Percentiles rank a stretch among this genome's conserved stretches.
Conservation (phyloP, 2,329 filamentous ascomycete species). For the Sclerotinia borealis region DNA sequence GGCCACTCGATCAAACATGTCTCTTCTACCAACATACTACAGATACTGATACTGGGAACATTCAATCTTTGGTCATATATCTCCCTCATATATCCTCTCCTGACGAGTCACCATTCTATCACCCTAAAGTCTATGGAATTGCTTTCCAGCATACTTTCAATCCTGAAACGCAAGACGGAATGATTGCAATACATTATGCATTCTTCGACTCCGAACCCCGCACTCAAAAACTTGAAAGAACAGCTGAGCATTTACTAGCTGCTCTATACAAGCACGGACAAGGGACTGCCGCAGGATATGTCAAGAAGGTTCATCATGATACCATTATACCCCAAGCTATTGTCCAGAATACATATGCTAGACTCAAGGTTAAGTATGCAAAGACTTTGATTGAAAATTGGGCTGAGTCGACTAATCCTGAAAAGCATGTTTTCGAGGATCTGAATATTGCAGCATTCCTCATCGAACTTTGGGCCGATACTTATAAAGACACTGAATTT, state of each 20-base stretch:
- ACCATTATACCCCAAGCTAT: conserved; percentile 67
- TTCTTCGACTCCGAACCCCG: conserved; percentile 39
- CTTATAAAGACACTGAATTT: conserved; percentile 62
- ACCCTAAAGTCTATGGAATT: conserved; percentile 68
- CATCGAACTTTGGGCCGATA: conserved; percentile 82
- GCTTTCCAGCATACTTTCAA: conserved; percentile 70
- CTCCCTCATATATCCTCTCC: conserved; percentile 61
- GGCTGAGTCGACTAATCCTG: conserved; percentile 81
- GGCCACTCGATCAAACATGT: conserved; percentile 74
- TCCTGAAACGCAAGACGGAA: conserved; percentile 37
- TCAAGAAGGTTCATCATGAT: conserved; percentile 81
- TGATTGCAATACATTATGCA: conserved; percentile 55
- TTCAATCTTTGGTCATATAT: conserved; percentile 62
- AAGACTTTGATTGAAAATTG: conserved; percentile 64
- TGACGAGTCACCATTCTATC: conserved; percentile 76
- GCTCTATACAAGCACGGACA: conserved; percentile 69
- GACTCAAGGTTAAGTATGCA: conserved; percentile 75
- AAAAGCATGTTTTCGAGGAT: conserved; percentile 94
- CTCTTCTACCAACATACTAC: conserved; percentile 51
- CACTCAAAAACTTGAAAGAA: conserved; percentile 52
- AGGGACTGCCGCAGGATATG: conserved; percentile 58
- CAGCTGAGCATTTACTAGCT: conserved; percentile 61
- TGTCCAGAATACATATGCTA: conserved; percentile 77
- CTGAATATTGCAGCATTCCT: conserved; percentile 85
- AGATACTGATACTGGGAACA: conserved; percentile 23